Evolutionary conservation across 768 basidiomycete genomes (phyloP).

Genomic region (Obba rivulosa): DNA sequence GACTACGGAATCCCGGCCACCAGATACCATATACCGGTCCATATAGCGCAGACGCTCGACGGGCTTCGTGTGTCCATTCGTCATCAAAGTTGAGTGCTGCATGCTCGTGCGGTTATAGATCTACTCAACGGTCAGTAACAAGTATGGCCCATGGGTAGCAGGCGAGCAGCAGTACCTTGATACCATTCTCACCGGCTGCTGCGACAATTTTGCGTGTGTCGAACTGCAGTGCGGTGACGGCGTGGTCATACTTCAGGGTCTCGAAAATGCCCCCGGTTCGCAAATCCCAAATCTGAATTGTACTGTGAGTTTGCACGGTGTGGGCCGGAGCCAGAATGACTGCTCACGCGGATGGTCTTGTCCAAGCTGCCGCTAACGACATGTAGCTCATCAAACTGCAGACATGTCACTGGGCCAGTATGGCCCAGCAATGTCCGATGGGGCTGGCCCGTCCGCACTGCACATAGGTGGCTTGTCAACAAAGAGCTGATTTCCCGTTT

Average conservation of each 20-base stretch:
- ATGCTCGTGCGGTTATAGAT: constrained; percentile 93
- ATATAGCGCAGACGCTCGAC: constrained; percentile 89
- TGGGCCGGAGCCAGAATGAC: not conserved
- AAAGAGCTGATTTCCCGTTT: too few relatives aligned
- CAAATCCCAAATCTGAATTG: constrained; percentile 87
- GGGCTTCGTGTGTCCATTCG: constrained; percentile 92
- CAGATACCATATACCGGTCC: constrained; percentile 91
- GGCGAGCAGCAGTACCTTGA: constrained; percentile 53
- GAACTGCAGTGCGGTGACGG: constrained; percentile 89
- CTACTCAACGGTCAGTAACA: constrained; percentile 30
- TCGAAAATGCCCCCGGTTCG: constrained; percentile 86
- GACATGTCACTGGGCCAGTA: constrained; percentile 86
- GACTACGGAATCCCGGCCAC: constrained; percentile 78
- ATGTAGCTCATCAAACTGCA: constrained; percentile 95
- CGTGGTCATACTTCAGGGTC: constrained; percentile 85
- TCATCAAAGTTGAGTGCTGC: constrained; percentile 77
- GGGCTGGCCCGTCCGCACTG: constrained; percentile 97
- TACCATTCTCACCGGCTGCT: constrained; percentile 88
- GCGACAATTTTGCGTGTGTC: constrained; percentile 91
- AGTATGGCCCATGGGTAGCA: not conserved
- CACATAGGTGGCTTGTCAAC: constrained; percentile 6
- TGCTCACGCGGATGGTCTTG: constrained; percentile 79
- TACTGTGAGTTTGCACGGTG: not conserved
- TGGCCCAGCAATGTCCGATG: constrained; percentile 92
- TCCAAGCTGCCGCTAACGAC: constrained; percentile 92